phyloP scores from a whole-genome alignment of 2,329 filamentous ascomycete genomes.

The Claviceps pazoutovae region DNA sequence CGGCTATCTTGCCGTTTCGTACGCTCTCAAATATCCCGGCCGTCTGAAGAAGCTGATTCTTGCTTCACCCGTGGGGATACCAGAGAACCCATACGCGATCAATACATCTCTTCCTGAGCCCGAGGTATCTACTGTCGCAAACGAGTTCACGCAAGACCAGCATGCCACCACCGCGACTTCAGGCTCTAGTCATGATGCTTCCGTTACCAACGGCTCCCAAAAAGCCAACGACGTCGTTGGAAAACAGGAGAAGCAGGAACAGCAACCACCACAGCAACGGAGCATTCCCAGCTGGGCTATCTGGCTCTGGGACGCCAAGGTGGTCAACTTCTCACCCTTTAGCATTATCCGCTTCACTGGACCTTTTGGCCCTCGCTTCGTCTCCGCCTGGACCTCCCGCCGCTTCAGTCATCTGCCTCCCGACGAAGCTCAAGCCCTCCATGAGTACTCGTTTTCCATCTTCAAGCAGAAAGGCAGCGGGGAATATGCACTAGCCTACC shows the following conservation, averaged over 20 bases:
- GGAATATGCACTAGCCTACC: conserved; percentile 84
- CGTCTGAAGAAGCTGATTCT: conserved; percentile 91
- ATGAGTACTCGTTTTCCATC: conserved; percentile 87
- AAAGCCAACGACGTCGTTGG: conserved; percentile 26
- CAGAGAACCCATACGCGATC: conserved; percentile 84
- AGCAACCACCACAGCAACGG: conserved; percentile 18
- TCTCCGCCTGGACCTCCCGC: conserved; percentile 87
- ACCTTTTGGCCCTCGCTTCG: conserved; percentile 77
- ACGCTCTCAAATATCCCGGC: conserved; percentile 91
- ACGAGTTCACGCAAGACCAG: conserved; percentile 70
- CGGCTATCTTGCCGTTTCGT: conserved; percentile 88
- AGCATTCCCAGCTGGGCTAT: conserved; percentile 74
- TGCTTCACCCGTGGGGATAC: conserved; percentile 85
- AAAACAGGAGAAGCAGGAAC: neutral
- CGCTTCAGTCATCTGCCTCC: conserved; percentile 79
- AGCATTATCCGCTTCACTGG: conserved; percentile 78
- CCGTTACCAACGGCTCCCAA: conserved; percentile 2
- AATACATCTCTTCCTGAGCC: conserved; percentile 69
- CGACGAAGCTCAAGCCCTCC: conserved; percentile 68
- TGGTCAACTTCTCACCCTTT: conserved; percentile 92
- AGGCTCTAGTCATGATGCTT: neutral
- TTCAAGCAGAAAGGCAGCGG: conserved; percentile 87
- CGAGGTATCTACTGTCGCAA: conserved; percentile 54
- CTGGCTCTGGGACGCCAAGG: conserved; percentile 97
- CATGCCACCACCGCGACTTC: conserved; percentile 25